A percentile compares a stretch with the other conserved stretches of the same genome.
Conservation (phyloP, 768 basidiomycete species). For the Boletus sp. region DNA sequence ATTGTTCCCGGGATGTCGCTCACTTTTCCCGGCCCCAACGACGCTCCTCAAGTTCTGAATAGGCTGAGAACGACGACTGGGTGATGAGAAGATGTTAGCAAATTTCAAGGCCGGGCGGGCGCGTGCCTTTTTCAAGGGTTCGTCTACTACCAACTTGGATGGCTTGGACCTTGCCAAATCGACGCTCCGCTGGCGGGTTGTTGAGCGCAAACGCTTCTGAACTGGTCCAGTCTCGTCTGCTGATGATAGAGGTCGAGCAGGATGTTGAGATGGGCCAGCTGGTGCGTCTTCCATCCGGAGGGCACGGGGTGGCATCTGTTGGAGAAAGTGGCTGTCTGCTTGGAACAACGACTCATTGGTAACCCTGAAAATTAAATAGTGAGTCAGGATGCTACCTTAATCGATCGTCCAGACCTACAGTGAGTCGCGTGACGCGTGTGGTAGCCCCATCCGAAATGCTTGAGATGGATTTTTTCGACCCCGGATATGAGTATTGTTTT, state of each 20-base stretch:
- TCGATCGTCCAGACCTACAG: conserved; percentile 41
- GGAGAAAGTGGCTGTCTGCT: conserved; percentile 56
- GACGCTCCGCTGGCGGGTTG: conserved; percentile 50
- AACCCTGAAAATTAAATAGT: conserved; percentile 37
- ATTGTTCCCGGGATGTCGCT: conserved; percentile 43
- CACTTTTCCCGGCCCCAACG: conserved; percentile 49
- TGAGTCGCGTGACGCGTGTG: conserved; percentile 55
- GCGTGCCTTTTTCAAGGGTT: conserved; percentile 87
- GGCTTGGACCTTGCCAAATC: conserved; percentile 51
- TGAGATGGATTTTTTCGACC: conserved; percentile 50
- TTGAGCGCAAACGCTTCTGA: conserved; percentile 70
- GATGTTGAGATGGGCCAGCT: conserved; percentile 43
- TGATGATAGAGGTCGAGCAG: conserved; percentile 70
- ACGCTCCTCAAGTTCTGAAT: conserved; percentile 60
- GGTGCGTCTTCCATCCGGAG: conserved; percentile 41
- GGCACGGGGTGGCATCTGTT: conserved; percentile 40
- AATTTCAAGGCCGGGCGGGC: conserved; percentile 83
- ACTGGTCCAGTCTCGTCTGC: conserved; percentile 80
- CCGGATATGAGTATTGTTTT: conserved; percentile 54
- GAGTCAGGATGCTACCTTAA: background rate
- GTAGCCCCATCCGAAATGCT: conserved; percentile 56
- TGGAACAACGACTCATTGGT: conserved; percentile 55
- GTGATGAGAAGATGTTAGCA: conserved; percentile 87
- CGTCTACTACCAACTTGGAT: conserved; percentile 60
- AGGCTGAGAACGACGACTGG: conserved; percentile 75